phyloP scores from a whole-genome alignment of 2,329 filamentous ascomycete genomes.

The Colletotrichum nymphaeae region DNA sequence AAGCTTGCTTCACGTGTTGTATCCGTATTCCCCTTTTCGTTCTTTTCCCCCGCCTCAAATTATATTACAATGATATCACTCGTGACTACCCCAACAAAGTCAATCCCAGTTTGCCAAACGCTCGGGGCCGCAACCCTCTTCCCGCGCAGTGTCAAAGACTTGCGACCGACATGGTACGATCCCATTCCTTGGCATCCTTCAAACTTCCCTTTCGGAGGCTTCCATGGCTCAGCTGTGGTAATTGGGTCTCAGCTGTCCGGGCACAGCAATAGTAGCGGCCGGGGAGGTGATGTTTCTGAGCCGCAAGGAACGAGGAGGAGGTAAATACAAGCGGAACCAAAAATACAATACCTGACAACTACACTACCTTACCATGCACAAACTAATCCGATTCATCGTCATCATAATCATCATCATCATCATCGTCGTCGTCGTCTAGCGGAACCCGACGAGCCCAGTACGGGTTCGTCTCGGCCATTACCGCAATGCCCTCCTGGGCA shows the following conservation, averaged over 20 bases:
- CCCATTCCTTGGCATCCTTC: not conserved
- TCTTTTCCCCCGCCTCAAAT: not conserved
- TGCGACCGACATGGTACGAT: not conserved
- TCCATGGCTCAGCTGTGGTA: not conserved
- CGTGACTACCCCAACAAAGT: slow-evolving; percentile 12
- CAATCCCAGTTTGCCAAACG: slow-evolving; percentile 7
- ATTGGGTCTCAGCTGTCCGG: not conserved
- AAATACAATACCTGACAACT: not conserved
- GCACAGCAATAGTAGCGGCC: not conserved
- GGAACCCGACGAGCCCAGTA: not conserved
- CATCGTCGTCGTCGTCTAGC: not conserved
- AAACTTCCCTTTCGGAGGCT: not conserved
- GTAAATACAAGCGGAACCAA: not conserved
- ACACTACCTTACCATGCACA: too few species aligned
- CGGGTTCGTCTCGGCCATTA: not conserved
- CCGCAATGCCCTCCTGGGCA: not conserved
- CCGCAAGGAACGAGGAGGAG: slow-evolving; percentile 14
- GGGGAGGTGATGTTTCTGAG: slow-evolving; percentile 4
- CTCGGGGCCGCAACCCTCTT: slow-evolving; percentile 1
- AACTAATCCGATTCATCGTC: not conserved
- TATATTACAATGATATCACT: slow-evolving; percentile 24
- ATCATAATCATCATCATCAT: not conserved
- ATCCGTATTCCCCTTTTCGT: too few species aligned
- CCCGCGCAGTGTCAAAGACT: not conserved
- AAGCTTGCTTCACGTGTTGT: not conserved